Evolutionary conservation across 2,329 filamentous ascomycete species (phyloP).

Genomic region (Pseudodiploospora longispora): DNA sequence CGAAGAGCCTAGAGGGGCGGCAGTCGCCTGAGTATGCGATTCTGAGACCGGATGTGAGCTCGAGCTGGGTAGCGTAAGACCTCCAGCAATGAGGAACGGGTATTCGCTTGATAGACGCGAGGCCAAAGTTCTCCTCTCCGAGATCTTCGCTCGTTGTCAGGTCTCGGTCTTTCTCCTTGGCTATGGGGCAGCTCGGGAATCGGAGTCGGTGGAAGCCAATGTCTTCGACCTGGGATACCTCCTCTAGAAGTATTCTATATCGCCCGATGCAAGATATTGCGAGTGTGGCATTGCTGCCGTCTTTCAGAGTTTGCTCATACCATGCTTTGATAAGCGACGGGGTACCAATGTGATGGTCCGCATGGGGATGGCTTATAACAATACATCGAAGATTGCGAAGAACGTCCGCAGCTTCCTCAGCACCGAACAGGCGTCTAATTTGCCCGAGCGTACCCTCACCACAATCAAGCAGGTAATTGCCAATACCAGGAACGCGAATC

Average conservation of each 20-base stretch:
- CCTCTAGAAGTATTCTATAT: slow-evolving; percentile 70
- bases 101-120: slow-evolving; percentile 59
- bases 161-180: slow-evolving; percentile 16
- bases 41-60: slow-evolving; percentile 73
- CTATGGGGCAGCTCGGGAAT: slow-evolving; percentile 22
- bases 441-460: slow-evolving; percentile 92
- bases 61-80: slow-evolving; percentile 68
- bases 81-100: slow-evolving; percentile 71
- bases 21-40: slow-evolving; percentile 94
- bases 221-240: slow-evolving; percentile 73
- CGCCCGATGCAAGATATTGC: slow-evolving; percentile 60
- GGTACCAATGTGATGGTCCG: slow-evolving; percentile 88
- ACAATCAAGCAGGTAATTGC: slow-evolving; percentile 85
- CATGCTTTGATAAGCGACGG: slow-evolving; percentile 76
- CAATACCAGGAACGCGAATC: slow-evolving; percentile 71
- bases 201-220: slow-evolving; percentile 54
- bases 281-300: slow-evolving; percentile 38
- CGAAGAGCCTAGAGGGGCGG: slow-evolving; percentile 65
- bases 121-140: slow-evolving; percentile 45
- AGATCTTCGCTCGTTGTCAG: slow-evolving; percentile 27
- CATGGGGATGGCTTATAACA: slow-evolving; percentile 93
- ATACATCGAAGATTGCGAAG: slow-evolving; percentile 72
- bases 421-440: slow-evolving; percentile 63
- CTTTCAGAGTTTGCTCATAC: slow-evolving; percentile 46
- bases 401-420: slow-evolving; percentile 57